A percentile compares a stretch with the other conserved stretches of the same genome.
These are phyloP conservation scores for Apiospora koreana DNA, from an alignment of 2,329 filamentous ascomycete genomes.

Conservation along the genomic window DNA sequence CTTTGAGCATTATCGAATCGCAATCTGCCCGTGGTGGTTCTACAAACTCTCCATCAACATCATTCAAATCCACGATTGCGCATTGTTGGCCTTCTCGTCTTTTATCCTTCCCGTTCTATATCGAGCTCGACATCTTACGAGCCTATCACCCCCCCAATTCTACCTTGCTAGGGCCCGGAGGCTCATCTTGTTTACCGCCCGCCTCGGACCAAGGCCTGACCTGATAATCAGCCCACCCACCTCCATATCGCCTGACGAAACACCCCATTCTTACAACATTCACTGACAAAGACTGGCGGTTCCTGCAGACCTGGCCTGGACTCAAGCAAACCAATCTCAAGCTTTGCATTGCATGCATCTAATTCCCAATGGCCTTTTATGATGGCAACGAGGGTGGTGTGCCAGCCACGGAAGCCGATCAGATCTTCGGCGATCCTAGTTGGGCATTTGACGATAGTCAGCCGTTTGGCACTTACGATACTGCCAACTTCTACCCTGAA, in stretches of 20 bases:
- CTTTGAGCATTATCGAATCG: slow-evolving; percentile 7
- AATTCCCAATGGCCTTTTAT: slow-evolving; percentile 27
- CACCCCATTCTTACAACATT: slow-evolving; percentile 11
- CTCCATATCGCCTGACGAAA: slow-evolving; percentile 17
- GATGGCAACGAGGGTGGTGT: slow-evolving; percentile 30
- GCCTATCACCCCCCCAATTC: background rate
- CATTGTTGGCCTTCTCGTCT: slow-evolving; percentile 2
- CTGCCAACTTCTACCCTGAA: slow-evolving; percentile 35
- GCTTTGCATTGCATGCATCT: slow-evolving; percentile 15
- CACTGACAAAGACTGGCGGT: background rate
- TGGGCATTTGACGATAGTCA: slow-evolving; percentile 53
- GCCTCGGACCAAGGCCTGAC: slow-evolving; percentile 1
- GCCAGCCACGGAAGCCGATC: slow-evolving; percentile 23
- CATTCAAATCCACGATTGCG: slow-evolving; percentile 5
- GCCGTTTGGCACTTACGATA: slow-evolving; percentile 47
- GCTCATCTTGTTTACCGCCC: slow-evolving; percentile 2
- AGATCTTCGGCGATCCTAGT: slow-evolving; percentile 40
- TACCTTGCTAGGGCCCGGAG: background rate
- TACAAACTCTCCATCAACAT: slow-evolving; percentile 8
- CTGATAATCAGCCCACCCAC: slow-evolving; percentile 18
- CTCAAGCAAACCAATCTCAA: slow-evolving; percentile 9
- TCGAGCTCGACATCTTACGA: background rate
- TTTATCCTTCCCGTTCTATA: slow-evolving; percentile 6
- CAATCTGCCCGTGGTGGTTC: slow-evolving; percentile 5
- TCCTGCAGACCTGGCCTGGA: slow-evolving; percentile 10